A percentile compares a stretch with the other conserved stretches of the same genome.
These are phyloP conservation scores for Oryza rufipogon DNA, from an alignment of 176 grass and related monocot species.

Conservation along the genomic window DNA sequence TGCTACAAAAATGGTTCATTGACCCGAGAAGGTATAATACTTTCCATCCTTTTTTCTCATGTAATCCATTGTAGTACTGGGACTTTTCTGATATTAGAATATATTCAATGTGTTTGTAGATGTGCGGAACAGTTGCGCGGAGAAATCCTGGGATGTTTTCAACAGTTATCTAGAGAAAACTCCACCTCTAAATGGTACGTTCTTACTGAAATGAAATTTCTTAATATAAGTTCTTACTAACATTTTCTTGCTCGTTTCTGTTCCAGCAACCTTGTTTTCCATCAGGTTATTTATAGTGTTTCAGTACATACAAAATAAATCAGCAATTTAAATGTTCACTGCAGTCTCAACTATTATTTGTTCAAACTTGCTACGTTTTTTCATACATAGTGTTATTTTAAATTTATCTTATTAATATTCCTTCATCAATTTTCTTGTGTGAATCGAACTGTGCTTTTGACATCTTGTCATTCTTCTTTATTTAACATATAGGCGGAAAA, in stretches of 20 bases:
- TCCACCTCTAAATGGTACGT: slow-evolving; percentile 75
- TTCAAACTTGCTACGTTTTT: not conserved
- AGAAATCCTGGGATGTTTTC: slow-evolving; percentile 93
- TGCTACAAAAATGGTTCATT: slow-evolving; percentile 99
- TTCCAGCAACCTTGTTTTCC: not conserved
- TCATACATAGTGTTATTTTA: too few species aligned
- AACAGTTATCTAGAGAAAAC: slow-evolving; percentile 67
- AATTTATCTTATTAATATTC: too few species aligned
- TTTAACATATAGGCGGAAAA: slow-evolving; percentile 65
- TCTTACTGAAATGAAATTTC: not conserved
- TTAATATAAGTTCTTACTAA: too few species aligned
- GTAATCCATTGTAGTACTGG: not conserved
- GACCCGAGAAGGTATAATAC: slow-evolving; percentile 74
- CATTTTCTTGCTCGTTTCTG: not conserved
- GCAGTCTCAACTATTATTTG: not conserved
- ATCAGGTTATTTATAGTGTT: not conserved
- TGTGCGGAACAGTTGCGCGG: slow-evolving; percentile 71
- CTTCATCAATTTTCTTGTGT: not conserved
- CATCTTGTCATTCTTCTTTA: not conserved
- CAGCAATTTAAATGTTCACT: not conserved
- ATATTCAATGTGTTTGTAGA: slow-evolving; percentile 51
- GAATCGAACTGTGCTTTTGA: slow-evolving; percentile 7
- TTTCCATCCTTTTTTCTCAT: not conserved
- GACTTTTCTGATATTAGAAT: slow-evolving; percentile 5
- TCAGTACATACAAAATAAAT: not conserved